A percentile compares a stretch with the other conserved stretches of the same genome.
These are phyloP conservation scores for Piromyces sp. DNA, from an alignment of 192 early-diverging fungal genomes.

Conservation along the genomic window DNA sequence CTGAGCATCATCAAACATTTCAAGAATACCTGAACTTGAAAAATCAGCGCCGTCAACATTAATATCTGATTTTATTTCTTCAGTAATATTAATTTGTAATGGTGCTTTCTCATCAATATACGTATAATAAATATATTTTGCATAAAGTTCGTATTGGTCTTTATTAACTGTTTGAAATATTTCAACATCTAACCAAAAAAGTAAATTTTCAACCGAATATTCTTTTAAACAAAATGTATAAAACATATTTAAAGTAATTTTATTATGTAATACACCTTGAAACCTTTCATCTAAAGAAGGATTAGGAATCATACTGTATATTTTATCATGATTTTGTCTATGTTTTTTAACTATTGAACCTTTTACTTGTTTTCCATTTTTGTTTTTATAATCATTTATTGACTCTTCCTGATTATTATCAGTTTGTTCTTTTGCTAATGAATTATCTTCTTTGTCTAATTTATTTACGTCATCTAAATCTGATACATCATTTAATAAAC, in stretches of 20 bases:
- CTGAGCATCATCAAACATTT: conserved; percentile 66
- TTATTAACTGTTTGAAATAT: conserved; percentile 27
- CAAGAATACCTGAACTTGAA: conserved; percentile 20
- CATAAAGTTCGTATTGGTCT: conserved; percentile 2
- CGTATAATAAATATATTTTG: conserved; percentile 50
- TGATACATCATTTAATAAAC: not conserved
- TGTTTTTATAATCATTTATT: no score
- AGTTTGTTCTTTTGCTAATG: no score
- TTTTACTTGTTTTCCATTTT: not conserved
- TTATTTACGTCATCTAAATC: not conserved
- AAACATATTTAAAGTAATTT: conserved; percentile 18
- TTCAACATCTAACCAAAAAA: conserved; percentile 77
- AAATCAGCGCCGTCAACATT: not conserved
- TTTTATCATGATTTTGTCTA: not conserved
- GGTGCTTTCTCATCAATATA: conserved; percentile 52
- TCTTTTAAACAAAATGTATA: conserved; percentile 48
- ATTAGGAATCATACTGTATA: conserved; percentile 3
- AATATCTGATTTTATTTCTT: conserved; percentile 52
- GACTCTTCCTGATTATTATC: no score
- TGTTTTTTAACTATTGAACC: not conserved
- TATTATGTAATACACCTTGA: conserved; percentile 18
- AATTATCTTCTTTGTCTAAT: not conserved
- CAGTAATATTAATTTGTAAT: conserved; percentile 50
- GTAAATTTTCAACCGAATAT: conserved; percentile 56
- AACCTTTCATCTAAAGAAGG: conserved; percentile 17